Base-by-base conservation (phyloP, 352 stramenopile genomes). In the Globisporangium nunn region DNA sequence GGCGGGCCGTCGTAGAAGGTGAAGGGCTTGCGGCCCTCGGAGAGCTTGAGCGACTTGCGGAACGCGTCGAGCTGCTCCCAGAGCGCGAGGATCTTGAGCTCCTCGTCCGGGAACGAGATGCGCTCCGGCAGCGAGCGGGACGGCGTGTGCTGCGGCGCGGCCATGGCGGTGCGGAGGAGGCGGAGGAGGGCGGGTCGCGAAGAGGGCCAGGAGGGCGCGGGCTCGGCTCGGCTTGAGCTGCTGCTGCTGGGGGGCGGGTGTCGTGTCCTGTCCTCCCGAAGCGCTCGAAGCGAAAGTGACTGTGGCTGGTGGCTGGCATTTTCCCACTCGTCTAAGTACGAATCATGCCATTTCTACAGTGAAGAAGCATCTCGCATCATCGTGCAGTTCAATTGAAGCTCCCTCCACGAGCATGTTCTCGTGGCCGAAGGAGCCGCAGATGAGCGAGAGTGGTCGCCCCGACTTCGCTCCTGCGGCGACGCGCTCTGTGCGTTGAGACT, bases 1-100 rank as follows among this genome's bases (percentile, higher is more conserved):
- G 97, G 97, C 47, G 97, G 97, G 1, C 97, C 97, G 73, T 99
- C 97, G 78, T 99, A 99, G 67, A 99, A 99, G 4, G 96, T 99
- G 77, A 97, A 99, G 28, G 95, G 90, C n/a, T 91, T 94, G 52
- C 87, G 74, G 44, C 87, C 89, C 62, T 98, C 89, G n/a, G 86
- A 96, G 23, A 98, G 66, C 58, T 91, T 75, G 43, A 97, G 72
- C 62, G 88, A 97, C 64, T 87, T 97, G 48, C 96, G 67, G 74
- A 97, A 97, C 28, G 91, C 92, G 59, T 95, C 70, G 2, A 96
- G 71, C 49, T 96, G 67, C 45, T 96, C 80, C 91, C 81, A 93
- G 37, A 88, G 74, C 64, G 68, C 55, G 47, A 93, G 62, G 45
- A 78, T 91, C 60, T 87, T 87, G 40, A 86, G 18, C 67, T 93